Percentiles rank a stretch among this genome's conserved stretches.
Evolutionary conservation across 148 eudicot genomes (phyloP).

Genomic region (Bassia scoparia): DNA sequence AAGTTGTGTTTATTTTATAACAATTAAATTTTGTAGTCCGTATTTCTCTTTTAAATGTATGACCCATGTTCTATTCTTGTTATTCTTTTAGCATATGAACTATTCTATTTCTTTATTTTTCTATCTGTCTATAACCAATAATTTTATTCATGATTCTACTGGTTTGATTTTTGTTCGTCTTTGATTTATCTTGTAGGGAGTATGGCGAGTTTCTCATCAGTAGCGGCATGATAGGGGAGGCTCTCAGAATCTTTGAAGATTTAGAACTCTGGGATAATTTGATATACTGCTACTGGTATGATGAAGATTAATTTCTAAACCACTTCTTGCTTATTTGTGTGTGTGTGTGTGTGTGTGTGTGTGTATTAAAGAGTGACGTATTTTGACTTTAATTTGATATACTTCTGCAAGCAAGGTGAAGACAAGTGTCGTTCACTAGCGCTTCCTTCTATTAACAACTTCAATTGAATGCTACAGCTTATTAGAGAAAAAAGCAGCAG

Average conservation of each 20-base stretch:
- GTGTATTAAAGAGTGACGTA: too few relatives aligned
- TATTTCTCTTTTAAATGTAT: not conserved
- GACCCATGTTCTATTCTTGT: not conserved
- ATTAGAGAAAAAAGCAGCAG: conserved; percentile 85
- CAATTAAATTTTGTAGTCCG: too few relatives aligned
- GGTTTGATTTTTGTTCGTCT: not conserved
- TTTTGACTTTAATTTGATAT: too few relatives aligned
- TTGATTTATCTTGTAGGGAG: conserved; percentile 45
- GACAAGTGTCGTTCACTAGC: too few relatives aligned
- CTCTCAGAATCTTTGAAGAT: conserved; percentile 79
- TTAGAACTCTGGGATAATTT: conserved; percentile 94
- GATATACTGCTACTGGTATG: conserved; percentile 80
- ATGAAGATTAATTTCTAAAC: conserved; percentile 1
- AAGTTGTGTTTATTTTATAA: too few relatives aligned
- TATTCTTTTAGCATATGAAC: not conserved
- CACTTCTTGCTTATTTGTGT: not conserved
- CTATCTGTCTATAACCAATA: not conserved
- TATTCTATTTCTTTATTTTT: not conserved
- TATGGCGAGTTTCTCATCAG: conserved; percentile 83
- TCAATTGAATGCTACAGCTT: conserved; percentile 30
- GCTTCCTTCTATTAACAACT: not conserved
- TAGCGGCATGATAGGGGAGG: conserved; percentile 85
- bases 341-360: too few relatives aligned
- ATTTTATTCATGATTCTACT: not conserved
- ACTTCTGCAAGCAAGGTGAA: too few relatives aligned